Evolutionary conservation across 1,284 basidiomycete genomes (phyloP).

Genomic region (Naganishia albida): DNA sequence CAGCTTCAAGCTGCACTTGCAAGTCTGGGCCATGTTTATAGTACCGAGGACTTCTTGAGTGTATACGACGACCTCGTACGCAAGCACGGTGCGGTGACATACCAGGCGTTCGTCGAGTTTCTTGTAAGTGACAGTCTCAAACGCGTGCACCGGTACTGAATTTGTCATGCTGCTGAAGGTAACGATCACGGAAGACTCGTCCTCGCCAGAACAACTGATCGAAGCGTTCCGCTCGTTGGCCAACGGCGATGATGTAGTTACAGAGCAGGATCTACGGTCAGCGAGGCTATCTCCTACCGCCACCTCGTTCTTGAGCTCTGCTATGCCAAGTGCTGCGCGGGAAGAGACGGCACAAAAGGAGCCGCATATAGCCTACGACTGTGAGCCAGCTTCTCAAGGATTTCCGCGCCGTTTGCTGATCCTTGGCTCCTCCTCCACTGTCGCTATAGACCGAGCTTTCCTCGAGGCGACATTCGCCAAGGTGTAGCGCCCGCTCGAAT

Average conservation of each 20-base stretch:
- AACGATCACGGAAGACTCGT: constrained; percentile 94
- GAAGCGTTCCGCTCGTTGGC: constrained; percentile 93
- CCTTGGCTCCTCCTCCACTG: too few species aligned
- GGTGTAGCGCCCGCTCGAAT: too few species aligned
- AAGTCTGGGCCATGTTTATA: constrained; percentile 84
- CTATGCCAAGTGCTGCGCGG: constrained; percentile 41
- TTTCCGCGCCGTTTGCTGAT: not conserved
- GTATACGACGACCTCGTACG: constrained; percentile 81
- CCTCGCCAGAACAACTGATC: constrained; percentile 84
- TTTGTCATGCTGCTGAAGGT: constrained; percentile 60
- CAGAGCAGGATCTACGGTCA: constrained; percentile 85
- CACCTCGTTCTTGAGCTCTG: constrained; percentile 72
- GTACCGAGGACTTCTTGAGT: constrained; percentile 76
- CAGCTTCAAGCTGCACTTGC: constrained; percentile 92
- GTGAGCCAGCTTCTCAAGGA: constrained; percentile 40
- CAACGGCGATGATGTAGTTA: constrained; percentile 85
- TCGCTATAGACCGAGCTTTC: constrained; percentile 45
- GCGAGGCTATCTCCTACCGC: constrained; percentile 78
- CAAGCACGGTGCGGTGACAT: constrained; percentile 85
- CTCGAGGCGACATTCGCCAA: constrained; percentile 44
- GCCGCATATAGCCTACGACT: constrained; percentile 42
- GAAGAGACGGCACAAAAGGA: constrained; percentile 34
- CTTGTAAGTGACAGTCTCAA: constrained; percentile 60
- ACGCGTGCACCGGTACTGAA: not conserved
- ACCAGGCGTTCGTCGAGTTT: constrained; percentile 92